Base-by-base conservation (phyloP, 2,329 filamentous ascomycete species). In the Sporothrix protearum region DNA sequence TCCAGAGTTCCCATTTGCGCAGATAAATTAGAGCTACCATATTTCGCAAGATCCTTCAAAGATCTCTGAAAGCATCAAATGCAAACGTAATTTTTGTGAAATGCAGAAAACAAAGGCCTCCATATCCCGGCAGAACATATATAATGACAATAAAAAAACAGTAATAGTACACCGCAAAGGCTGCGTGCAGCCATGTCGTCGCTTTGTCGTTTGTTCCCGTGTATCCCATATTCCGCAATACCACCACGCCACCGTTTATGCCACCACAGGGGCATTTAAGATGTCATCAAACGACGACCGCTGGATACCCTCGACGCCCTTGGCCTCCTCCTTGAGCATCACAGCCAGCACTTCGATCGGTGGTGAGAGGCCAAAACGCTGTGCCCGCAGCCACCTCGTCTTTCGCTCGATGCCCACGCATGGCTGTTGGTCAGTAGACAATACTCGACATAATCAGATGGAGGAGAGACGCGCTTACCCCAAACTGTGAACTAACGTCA, bases 311-410 rank as follows among this genome's bases (percentile, higher is more conserved):
- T 85, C 33, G 22, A n/a, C 85, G 0, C 84, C 85, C 72, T 82
- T 86, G 5, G 86, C 82, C 77, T 91, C 88, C 77, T 93, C 90
- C 77, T 89, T 91, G 70, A 97, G 77, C 63, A 98, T 81, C 19
- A 98, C 92, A 0, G 94, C 92, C 5, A 98, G 85, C 3, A 97
- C 94, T 80, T 98, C 95, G 33, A 97, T 86, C 0, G 96, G 95
- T 1, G 96, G 96, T 42, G 91, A 86, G n/a, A 99, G 84, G 2
- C 91, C 90, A n/a, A 99, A 83, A 71, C 85, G 85, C 70, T 97
- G 86, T 4, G 96, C 96, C 61, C 96, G 89, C 78, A 92, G 88
- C 96, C 96, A 99, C 45, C 96, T 90, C 82, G 91, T 92, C 76
- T 91, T 83, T 64, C 96, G 89, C 49, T 89, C 82, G 69, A 95